Evolutionary conservation across 192 early-diverging fungal genomes (phyloP), one percentile per base, ranked within the genome.

Genomic region (Jimgerdemannia lactiflua): DNA sequence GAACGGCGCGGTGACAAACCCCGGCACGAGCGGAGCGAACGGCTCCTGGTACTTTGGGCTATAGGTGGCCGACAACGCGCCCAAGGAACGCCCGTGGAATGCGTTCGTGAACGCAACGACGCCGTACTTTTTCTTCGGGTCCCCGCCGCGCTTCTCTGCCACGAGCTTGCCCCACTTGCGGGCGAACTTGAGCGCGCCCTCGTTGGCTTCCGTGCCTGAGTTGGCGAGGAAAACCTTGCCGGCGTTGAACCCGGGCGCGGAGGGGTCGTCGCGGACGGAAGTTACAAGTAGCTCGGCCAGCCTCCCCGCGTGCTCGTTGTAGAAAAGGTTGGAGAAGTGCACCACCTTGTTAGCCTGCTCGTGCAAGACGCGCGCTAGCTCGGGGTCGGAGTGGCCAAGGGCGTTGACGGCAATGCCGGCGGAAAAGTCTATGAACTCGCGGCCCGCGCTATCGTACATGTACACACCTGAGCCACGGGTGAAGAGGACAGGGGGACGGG

Each of bases 201-300:
- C 97, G 80, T 99, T 99, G 39, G 98, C 97, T 80, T 99, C 98
- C 0, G 98, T 98, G 71, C 98, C 98, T 40, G 95, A 96, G 85
- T 99, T 99, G 40, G 94, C 87, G 71, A 98, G 95, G 78, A 99
- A 99, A 64, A 97, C 92, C 75, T 95, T 95, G 42, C 74, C 64
- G 39, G 89, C 89, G 4, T 4, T 7, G 49, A 54, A 54, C 4
- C 4, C 49, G 4, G 49, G 49, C 4, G 4, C 11, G 4, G 4
- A 7, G 4, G 49, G 49, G 4, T 80, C 69, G 4, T 76, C 84
- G 9, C 83, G 82, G 43, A 79, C 80, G 20, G 76, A 69, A 0
- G 94, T 92, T 9, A 98, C 90, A 39, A 99, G 80, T 20, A 76
- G 72, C 70, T 93, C 87, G 0, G 98, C 97, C 64, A 97, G 84